Conservation (phyloP, 441 rosid genomes). For the Eruca vesicaria region DNA sequence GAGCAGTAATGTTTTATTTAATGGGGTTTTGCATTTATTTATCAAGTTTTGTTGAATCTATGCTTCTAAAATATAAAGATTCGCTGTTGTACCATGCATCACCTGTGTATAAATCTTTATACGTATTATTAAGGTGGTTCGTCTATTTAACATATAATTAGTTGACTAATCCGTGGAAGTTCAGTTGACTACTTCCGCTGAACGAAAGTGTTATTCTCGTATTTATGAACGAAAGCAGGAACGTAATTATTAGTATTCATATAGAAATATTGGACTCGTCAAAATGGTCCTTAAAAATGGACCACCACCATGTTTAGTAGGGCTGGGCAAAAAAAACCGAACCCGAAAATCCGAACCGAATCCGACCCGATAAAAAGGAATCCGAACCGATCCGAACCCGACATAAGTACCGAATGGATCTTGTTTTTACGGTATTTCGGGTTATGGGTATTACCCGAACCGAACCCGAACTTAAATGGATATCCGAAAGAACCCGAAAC, state of each 20-base stretch:
- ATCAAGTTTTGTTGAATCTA: not conserved
- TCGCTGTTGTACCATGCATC: not conserved
- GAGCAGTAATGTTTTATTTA: slow-evolving; percentile 1
- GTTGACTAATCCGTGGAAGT: not conserved
- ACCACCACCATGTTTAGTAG: not conserved
- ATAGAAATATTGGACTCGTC: not conserved
- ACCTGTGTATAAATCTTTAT: not conserved
- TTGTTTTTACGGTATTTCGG: no score
- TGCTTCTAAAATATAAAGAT: not conserved
- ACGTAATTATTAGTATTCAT: not conserved
- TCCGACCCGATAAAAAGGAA: no score
- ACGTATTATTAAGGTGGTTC: not conserved
- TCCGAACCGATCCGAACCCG: no score
- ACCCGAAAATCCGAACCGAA: no score
- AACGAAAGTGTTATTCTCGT: not conserved
- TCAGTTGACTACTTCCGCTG: not conserved
- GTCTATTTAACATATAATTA: not conserved
- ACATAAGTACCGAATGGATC: no score
- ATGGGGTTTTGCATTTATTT: not conserved
- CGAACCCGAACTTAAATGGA: no score
- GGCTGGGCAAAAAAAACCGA: no score
- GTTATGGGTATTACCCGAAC: no score
- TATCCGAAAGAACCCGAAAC: no score
- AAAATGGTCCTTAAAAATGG: not conserved
- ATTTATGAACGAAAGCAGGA: not conserved